Conservation (phyloP, 139 green algal genomes). For the Coelastrella sp. region DNA sequence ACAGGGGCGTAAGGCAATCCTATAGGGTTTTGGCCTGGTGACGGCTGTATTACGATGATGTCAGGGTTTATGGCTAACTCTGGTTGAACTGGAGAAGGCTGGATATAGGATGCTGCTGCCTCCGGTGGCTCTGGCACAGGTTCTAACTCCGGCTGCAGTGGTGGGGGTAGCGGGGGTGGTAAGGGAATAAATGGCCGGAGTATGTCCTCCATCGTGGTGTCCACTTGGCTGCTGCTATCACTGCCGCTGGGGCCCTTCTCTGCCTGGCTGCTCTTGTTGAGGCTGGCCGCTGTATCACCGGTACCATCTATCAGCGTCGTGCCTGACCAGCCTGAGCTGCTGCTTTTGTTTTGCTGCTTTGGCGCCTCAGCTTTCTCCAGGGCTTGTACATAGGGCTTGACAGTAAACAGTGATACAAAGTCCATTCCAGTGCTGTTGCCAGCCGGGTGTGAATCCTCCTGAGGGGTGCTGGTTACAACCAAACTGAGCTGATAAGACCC, state of each 20-base stretch:
- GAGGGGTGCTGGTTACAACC: not conserved
- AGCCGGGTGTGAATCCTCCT: not conserved
- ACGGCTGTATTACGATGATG: no score
- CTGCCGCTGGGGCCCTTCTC: not conserved
- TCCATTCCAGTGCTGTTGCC: constrained; percentile 1
- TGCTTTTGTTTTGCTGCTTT: not conserved
- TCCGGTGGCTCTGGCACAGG: not conserved
- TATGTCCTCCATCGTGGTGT: not conserved
- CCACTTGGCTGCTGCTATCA: not conserved
- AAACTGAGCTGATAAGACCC: not conserved
- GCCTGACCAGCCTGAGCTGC: not conserved
- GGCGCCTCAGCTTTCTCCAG: not conserved
- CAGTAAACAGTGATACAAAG: not conserved
- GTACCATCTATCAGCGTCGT: not conserved
- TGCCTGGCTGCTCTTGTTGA: not conserved
- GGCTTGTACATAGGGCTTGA: not conserved
- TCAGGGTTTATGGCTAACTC: no score
- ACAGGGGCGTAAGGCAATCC: not conserved
- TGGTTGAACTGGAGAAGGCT: no score
- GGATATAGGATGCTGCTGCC: not conserved
- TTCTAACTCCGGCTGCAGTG: no score
- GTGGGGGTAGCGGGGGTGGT: no score
- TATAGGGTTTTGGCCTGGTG: no score
- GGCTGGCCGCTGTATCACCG: not conserved
- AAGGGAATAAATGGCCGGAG: not conserved